These are phyloP conservation scores for Hyaloscypha variabilis DNA, from an alignment of 495 filamentous ascomycete species.

Conservation along the genomic window DNA sequence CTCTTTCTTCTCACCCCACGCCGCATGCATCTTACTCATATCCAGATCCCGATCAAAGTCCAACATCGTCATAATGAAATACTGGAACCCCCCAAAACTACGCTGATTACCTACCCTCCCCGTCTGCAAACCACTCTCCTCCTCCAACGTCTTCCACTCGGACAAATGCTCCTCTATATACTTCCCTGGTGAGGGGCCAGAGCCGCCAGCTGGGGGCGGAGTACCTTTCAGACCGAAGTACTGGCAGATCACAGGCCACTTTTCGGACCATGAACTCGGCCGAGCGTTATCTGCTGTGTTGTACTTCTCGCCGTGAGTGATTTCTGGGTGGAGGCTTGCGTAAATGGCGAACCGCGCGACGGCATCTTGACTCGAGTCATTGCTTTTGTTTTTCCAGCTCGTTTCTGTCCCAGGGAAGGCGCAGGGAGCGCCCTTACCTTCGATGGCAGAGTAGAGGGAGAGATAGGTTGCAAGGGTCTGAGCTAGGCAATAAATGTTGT, in stretches of 20 bases:
- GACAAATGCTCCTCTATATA: conserved; percentile 36
- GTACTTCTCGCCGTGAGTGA: conserved; percentile 15
- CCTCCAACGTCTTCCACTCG: conserved; percentile 39
- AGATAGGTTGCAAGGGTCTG: conserved; percentile 43
- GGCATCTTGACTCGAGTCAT: conserved; percentile 44
- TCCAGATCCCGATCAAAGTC: conserved; percentile 43
- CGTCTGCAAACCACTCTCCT: conserved; percentile 38
- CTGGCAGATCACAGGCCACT: conserved; percentile 40
- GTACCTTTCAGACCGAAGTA: conserved; percentile 43
- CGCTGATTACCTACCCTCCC: conserved; percentile 35
- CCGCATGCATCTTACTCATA: conserved; percentile 32
- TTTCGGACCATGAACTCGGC: conserved; percentile 11
- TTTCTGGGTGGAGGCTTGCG: conserved; percentile 27
- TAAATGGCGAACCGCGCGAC: conserved; percentile 31
- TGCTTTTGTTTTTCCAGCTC: conserved; percentile 32
- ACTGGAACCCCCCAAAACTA: conserved; percentile 27
- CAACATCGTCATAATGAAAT: conserved; percentile 42
- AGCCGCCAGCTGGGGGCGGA: conserved; percentile 26
- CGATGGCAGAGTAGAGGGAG: conserved; percentile 36
- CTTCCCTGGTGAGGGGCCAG: conserved; percentile 30
- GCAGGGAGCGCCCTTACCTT: conserved; percentile 39
- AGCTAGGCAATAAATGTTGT: conserved; percentile 45
- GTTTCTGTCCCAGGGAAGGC: conserved; percentile 41
- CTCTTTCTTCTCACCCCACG: conserved; percentile 17
- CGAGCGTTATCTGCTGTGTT: conserved; percentile 21